phyloP scores from a whole-genome alignment of 441 rosid genomes.

The Pelargonium australe region DNA sequence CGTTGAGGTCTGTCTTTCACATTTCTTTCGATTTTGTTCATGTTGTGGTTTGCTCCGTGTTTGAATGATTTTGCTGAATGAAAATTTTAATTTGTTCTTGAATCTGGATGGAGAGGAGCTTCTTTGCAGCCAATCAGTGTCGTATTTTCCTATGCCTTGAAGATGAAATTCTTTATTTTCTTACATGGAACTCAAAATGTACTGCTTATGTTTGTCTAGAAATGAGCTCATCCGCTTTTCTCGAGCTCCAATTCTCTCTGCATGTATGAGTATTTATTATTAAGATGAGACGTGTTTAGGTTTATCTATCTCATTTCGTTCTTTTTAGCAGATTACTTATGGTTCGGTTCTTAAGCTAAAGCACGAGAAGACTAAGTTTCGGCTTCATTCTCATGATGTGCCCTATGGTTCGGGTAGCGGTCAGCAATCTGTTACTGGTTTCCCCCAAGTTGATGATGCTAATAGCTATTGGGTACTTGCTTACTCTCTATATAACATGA shows the following conservation, averaged over 20 bases:
- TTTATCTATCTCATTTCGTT: neutral
- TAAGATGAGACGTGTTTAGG: no score
- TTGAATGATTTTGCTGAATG: neutral
- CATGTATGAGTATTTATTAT: no score
- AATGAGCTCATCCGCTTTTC: no score
- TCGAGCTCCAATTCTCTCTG: no score
- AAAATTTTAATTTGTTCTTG: neutral
- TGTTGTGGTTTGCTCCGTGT: neutral
- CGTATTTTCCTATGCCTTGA: no score
- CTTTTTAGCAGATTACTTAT: conserved; percentile 55
- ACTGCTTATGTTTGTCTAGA: no score
- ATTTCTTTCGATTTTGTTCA: neutral
- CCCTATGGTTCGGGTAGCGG: conserved; percentile 98
- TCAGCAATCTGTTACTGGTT: conserved; percentile 94
- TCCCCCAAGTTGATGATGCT: conserved; percentile 73
- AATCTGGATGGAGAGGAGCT: no score
- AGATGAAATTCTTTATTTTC: no score
- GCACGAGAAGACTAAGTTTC: conserved; percentile 77
- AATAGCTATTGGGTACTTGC: conserved; percentile 87
- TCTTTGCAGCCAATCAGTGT: no score
- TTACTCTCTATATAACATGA: neutral
- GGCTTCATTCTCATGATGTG: conserved; percentile 94
- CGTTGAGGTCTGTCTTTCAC: conserved; percentile 46
- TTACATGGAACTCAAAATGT: no score
- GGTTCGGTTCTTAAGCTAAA: conserved; percentile 79